These are phyloP conservation scores for Sclerotinia trifoliorum DNA, from an alignment of 2,329 filamentous ascomycete species.

Conservation along the genomic window DNA sequence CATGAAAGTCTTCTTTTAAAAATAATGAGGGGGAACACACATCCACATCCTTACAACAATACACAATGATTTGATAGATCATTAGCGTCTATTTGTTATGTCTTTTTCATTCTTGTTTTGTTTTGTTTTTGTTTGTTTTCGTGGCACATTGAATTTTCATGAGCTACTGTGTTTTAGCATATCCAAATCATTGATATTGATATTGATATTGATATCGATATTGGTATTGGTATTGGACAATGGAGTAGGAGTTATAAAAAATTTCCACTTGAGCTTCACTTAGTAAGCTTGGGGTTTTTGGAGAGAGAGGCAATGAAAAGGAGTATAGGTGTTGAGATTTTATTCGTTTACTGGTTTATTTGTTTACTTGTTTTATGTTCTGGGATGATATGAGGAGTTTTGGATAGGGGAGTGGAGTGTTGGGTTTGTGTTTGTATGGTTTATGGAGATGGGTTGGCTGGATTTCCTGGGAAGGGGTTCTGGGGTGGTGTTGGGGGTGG, in stretches of 20 bases:
- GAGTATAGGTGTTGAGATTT: not conserved
- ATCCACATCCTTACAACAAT: not conserved
- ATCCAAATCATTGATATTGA: not conserved
- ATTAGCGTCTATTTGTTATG: not conserved
- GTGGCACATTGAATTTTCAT: not conserved
- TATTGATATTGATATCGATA: not conserved
- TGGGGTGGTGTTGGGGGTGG: not conserved
- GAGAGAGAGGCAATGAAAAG: not conserved
- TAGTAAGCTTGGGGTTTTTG: not conserved
- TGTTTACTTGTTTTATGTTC: too few relatives aligned
- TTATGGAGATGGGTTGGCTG: not conserved
- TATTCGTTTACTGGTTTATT: not conserved
- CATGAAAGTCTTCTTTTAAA: not conserved
- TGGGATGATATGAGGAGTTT: not conserved
- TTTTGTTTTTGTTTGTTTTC: not conserved
- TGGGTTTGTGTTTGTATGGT: too few relatives aligned
- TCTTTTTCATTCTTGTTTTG: not conserved
- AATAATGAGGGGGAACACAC: not conserved
- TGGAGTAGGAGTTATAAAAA: conserved; percentile 10
- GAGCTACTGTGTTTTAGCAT: not conserved
- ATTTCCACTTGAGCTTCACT: not conserved
- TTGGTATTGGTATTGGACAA: not conserved
- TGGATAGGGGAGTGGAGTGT: not conserved
- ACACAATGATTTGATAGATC: not conserved
- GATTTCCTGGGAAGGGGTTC: not conserved